Conservation (phyloP, 805 yeast genomes). For the fission yeast (Schizosaccharomyces pombe) region DNA sequence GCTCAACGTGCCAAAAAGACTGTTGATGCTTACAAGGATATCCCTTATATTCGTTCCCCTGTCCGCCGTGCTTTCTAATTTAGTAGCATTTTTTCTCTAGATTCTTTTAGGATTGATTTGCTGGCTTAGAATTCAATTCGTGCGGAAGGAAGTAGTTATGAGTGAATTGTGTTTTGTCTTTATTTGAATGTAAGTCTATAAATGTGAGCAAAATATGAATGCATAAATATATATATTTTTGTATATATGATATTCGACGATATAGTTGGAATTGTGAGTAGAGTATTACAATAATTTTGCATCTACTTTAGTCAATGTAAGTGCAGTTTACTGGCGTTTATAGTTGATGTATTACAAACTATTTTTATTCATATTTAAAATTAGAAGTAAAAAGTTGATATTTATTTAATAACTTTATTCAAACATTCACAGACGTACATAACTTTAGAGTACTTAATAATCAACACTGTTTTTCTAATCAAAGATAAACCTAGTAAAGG, state of each 20-base stretch:
- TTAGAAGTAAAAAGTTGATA: too few relatives aligned
- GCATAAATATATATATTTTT: not conserved
- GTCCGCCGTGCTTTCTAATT: constrained; percentile 45
- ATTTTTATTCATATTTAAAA: too few relatives aligned
- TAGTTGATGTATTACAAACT: too few relatives aligned
- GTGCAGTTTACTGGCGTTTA: too few relatives aligned
- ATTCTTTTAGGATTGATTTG: not conserved
- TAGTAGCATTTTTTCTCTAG: not conserved
- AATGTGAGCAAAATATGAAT: not conserved
- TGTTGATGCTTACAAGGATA: constrained; percentile 60
- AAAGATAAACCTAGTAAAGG: too few relatives aligned
- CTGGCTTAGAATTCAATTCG: not conserved
- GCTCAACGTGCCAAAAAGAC: constrained; percentile 67
- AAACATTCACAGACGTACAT: too few relatives aligned
- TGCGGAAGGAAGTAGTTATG: not conserved
- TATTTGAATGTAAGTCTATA: not conserved
- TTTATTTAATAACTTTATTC: too few relatives aligned
- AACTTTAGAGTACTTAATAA: too few relatives aligned
- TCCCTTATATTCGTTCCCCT: constrained; percentile 41
- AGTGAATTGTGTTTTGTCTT: not conserved
- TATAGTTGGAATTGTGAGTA: too few relatives aligned
- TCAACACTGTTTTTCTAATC: too few relatives aligned
- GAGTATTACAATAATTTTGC: too few relatives aligned
- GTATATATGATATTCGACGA: not conserved
- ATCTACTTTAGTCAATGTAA: too few relatives aligned